Evolutionary conservation across 2,329 filamentous ascomycete species (phyloP), one percentile per base, ranked within the genome.

Genomic region (Aspergillus sclerotialis): DNA sequence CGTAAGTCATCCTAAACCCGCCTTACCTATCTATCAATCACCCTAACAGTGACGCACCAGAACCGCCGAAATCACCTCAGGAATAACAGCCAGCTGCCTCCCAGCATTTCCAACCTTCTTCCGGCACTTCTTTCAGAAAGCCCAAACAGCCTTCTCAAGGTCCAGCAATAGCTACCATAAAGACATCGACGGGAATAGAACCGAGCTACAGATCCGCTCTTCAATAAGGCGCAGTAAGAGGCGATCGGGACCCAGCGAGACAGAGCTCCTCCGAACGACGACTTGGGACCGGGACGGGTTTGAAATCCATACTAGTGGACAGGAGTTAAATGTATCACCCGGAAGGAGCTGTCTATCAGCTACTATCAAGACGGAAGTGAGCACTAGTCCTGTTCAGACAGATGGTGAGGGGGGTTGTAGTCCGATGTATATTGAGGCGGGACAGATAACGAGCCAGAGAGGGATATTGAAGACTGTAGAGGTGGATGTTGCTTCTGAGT

Each of bases 21-120:
- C n/a, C n/a, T n/a, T n/a, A n/a, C n/a, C n/a, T n/a, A n/a, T n/a
- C n/a, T n/a, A n/a, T n/a, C n/a, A n/a, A n/a, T n/a, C n/a, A n/a
- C n/a, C n/a, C n/a, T n/a, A n/a, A n/a, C n/a, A n/a, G n/a, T n/a
- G n/a, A n/a, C 29, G 16, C 15, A n/a, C 14, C 24, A 51, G 48
- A 7, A 38, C 43, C 7, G 50, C 49, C 21, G 49, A 53, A 37
- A 40, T 53, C 10, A 44, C 51, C 9, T 49, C 44, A 3, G 49
- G 45, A 5, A 48, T 53, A 32, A 38, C 52, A 16, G 44, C 46
- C 16, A 44, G 46, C 30, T 50, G 44, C 31, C 35, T 54, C 13
- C 44, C 49, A 4, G 40, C 45, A 5, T 17, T 53, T n/a, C 45
- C 47, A 18, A 43, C 37, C 12, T 48, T 48, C 37, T 43, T 46